Percentiles rank a stretch among this genome's conserved stretches.
These are phyloP conservation scores for Gossypium mustelinum DNA, from an alignment of 345 rosid species.

Conservation along the genomic window DNA sequence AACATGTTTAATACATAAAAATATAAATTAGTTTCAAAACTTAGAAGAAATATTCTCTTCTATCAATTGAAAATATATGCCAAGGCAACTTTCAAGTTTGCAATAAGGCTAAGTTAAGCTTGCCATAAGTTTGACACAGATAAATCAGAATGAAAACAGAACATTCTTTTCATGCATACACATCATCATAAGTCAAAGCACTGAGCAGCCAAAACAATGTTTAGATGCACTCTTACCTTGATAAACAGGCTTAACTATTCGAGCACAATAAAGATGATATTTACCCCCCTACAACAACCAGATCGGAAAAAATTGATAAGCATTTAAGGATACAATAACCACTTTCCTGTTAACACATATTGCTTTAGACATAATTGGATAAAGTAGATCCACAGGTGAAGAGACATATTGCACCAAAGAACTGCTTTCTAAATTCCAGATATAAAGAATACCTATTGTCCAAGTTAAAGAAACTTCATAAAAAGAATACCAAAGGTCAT, in stretches of 20 bases:
- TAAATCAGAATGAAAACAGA: not conserved
- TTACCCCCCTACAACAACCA: slow-evolving; percentile 29
- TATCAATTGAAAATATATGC: not conserved
- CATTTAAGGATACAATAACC: not conserved
- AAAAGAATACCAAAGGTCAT: not conserved
- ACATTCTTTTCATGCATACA: not conserved
- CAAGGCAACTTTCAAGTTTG: not conserved
- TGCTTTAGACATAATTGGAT: too few species aligned
- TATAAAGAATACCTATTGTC: not conserved
- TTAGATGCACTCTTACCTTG: slow-evolving; percentile 28
- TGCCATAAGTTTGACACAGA: not conserved
- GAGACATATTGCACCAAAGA: slow-evolving; percentile 1
- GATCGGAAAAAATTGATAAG: slow-evolving; percentile 9
- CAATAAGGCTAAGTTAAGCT: not conserved
- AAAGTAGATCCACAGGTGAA: not conserved
- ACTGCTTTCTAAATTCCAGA: not conserved
- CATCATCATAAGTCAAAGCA: not conserved
- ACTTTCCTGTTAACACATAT: not conserved
- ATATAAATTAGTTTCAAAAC: not conserved
- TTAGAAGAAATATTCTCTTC: not conserved
- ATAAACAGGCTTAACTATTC: slow-evolving; percentile 33
- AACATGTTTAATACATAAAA: not conserved
- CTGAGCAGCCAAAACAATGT: not conserved
- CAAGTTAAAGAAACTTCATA: not conserved
- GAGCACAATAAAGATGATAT: slow-evolving; percentile 26